These are phyloP conservation scores for Hymenoscyphus occultus DNA, from an alignment of 2,329 filamentous ascomycete species.

Conservation along the genomic window DNA sequence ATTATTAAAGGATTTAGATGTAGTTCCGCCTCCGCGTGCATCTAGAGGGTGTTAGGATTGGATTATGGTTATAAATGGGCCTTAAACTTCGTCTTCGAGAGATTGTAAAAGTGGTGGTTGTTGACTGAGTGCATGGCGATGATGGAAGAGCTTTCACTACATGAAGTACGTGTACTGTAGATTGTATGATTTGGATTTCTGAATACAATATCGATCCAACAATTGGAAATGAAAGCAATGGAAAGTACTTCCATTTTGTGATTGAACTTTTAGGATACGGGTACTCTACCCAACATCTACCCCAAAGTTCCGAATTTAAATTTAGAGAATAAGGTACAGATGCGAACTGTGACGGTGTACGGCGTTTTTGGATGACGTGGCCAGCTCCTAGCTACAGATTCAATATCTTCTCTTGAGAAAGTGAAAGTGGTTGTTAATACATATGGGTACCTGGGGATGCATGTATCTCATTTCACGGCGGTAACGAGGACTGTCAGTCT, in stretches of 20 bases:
- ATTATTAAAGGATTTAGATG: slow-evolving; percentile 20
- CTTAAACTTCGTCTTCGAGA: neutral
- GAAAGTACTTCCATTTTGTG: too few relatives aligned
- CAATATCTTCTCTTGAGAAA: too few relatives aligned
- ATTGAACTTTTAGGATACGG: slow-evolving; percentile 12
- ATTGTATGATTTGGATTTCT: neutral
- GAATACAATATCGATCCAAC: neutral
- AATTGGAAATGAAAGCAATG: neutral
- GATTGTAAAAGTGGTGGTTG: neutral
- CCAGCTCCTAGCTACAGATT: too few relatives aligned
- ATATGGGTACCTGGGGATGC: too few relatives aligned
- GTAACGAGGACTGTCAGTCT: too few relatives aligned
- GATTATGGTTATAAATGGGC: neutral
- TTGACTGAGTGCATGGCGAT: neutral
- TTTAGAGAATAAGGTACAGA: neutral
- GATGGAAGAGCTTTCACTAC: neutral
- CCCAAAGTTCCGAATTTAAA: slow-evolving; percentile 12
- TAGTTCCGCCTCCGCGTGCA: neutral
- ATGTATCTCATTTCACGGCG: too few relatives aligned
- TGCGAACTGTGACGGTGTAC: too few relatives aligned
- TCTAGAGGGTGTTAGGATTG: neutral
- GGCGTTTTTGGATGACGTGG: too few relatives aligned
- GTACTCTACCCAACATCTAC: too few relatives aligned
- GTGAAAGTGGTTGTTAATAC: too few relatives aligned
- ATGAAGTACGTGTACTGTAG: neutral